These are phyloP conservation scores for Filobasidium floriforme DNA, from an alignment of 768 basidiomycete species.

Conservation along the genomic window DNA sequence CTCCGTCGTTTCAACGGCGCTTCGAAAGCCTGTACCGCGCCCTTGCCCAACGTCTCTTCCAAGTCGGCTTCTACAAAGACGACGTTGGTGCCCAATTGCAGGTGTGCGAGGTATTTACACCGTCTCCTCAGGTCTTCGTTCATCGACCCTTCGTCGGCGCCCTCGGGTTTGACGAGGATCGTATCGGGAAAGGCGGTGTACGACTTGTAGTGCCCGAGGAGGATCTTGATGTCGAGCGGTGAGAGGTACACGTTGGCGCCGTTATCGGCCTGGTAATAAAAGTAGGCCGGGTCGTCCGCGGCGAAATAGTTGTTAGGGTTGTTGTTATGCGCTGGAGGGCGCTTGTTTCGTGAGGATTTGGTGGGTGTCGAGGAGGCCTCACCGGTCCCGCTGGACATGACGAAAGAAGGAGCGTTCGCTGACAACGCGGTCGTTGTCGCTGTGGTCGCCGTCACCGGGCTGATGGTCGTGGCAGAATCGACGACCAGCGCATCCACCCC, in stretches of 20 bases:
- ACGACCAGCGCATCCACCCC: not conserved
- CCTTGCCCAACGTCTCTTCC: conserved; percentile 63
- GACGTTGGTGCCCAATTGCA: conserved; percentile 85
- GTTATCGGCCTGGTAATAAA: conserved; percentile 89
- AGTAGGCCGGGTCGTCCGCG: conserved; percentile 70
- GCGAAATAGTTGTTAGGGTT: conserved; percentile 62
- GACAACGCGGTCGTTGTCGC: not conserved
- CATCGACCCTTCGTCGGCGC: conserved; percentile 51
- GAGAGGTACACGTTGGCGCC: conserved; percentile 88
- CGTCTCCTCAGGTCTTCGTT: conserved; percentile 89
- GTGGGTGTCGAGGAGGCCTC: not conserved
- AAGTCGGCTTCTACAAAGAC: conserved; percentile 88
- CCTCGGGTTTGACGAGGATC: conserved; percentile 73
- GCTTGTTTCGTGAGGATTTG: conserved; percentile 7
- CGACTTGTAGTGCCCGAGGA: conserved; percentile 63
- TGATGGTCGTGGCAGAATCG: conserved; percentile 4
- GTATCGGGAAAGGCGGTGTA: conserved; percentile 72
- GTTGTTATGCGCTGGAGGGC: not conserved
- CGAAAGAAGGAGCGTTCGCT: not conserved
- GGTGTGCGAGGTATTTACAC: conserved; percentile 89
- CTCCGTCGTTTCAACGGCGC: conserved; percentile 68
- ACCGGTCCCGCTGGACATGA: not conserved
- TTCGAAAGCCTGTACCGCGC: conserved; percentile 75
- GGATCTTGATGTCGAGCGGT: conserved; percentile 88
- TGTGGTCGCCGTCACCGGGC: conserved; percentile 2